Base-by-base conservation (phyloP, 257 asterid species). In the Nicotiana benthamiana region DNA sequence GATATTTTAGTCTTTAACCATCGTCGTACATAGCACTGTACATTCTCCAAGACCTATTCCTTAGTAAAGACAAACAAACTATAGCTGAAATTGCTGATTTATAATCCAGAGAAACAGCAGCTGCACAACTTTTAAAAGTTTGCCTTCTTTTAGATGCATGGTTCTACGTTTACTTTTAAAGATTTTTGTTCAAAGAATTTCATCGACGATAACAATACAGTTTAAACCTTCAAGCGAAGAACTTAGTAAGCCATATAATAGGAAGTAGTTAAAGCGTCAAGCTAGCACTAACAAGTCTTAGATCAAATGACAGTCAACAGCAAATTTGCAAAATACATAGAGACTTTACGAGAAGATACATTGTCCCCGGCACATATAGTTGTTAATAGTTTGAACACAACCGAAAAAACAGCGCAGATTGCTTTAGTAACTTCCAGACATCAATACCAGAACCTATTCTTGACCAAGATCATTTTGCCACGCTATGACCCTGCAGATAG, bases 31-130 rank as follows among this genome's bases (percentile, higher is more conserved):
- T 57, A 6, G 82, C 78, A 4, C 84, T 77, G 16, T 51, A 67
- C 83, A 80, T 46, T 22, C 83, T 83, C 12, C 66, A 77, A 62
- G 65, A 80, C 26, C 82, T 83, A 5, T 83, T 81, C 79, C 59
- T 57, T 57, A 22, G 26, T 76, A 68, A 72, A 24, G 53, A 74
- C 10, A 64, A 65, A 51, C 36, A n/a, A 40, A 82, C 68, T 24
- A 82, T 85, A 54, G 88, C 60, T 30, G 84, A 82, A 18, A 20
- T 65, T 5, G 80, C 81, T 75, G 89, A 86, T 68, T 0, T 51
- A 51, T 51, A 48, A 81, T 66, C 80, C 84, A 3, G 88, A 80
- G 43, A 6, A 36, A 1, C 43, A 36, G 9, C 43, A 6, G 9
- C 9, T 51, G n/a, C n/a, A 4, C 17, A 51, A 51, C 56, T 12